Conservation (phyloP, 495 filamentous ascomycete genomes). For the Usnea hakonensis region DNA sequence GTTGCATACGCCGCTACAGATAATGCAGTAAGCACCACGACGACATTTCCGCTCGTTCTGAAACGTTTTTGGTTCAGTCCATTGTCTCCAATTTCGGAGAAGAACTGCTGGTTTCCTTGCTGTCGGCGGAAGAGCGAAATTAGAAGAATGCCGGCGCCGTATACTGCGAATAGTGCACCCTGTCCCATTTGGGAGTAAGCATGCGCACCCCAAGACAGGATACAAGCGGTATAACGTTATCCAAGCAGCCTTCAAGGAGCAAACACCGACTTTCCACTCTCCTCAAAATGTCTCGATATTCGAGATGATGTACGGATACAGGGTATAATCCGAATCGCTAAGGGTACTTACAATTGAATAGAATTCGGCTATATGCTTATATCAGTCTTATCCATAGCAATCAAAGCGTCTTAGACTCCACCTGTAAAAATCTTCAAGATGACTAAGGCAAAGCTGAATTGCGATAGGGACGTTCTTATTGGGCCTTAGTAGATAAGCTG, state of each 20-base stretch:
- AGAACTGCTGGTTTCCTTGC: conserved; percentile 90
- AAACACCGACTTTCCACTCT: neutral
- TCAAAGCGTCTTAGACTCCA: conserved; percentile 95
- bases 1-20: conserved; percentile 75
- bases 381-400: neutral
- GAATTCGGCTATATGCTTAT: conserved; percentile 4
- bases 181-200: neutral
- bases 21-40: conserved; percentile 73
- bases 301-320: neutral
- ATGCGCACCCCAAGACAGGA: neutral
- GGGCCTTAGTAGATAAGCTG: neutral
- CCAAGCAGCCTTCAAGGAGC: neutral
- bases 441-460: conserved; percentile 90
- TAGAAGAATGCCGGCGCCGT: conserved; percentile 74
- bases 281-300: neutral
- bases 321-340: neutral
- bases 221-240: neutral
- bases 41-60: conserved; percentile 71
- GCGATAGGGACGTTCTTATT: conserved; percentile 64
- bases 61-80: conserved; percentile 68
- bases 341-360: conserved; percentile 8
- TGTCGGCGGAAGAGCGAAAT: conserved; percentile 75
- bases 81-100: conserved; percentile 64
- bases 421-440: conserved; percentile 93
- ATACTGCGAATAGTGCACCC: conserved; percentile 75